Conservation (phyloP, 176 grass and related monocot species). For the Avena sativa region DNA sequence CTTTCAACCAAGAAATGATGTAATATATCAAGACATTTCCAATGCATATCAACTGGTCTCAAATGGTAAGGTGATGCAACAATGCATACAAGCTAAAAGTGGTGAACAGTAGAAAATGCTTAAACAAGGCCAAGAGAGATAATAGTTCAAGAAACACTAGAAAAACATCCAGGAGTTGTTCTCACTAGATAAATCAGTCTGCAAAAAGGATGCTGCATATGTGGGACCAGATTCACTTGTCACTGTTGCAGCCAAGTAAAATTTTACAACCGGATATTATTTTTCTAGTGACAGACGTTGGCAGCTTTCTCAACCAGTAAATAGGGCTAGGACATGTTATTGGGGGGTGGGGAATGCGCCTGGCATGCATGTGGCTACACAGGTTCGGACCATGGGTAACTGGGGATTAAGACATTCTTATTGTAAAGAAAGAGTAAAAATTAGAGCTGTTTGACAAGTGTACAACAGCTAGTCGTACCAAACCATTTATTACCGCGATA, state of each 20-base stretch:
- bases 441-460: too few species aligned
- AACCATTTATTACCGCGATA: too few species aligned
- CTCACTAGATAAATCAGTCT: conserved; percentile 1
- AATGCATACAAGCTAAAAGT: neutral
- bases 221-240: neutral
- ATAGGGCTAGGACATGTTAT: neutral
- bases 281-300: neutral
- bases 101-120: neutral
- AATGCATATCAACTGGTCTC: neutral
- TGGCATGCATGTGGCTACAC: too few species aligned
- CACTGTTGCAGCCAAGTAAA: too few species aligned
- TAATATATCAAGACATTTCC: conserved; percentile 2
- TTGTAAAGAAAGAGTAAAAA: too few species aligned
- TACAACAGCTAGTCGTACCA: too few species aligned
- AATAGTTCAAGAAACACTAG: neutral
- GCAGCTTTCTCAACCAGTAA: neutral
- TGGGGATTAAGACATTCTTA: too few species aligned
- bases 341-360: neutral
- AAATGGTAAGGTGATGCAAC: neutral
- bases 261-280: neutral
- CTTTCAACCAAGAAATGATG: neutral
- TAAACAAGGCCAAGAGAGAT: neutral
- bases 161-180: neutral
- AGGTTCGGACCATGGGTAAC: too few species aligned
- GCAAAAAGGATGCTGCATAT: neutral